A percentile compares a stretch with the other conserved stretches of the same genome.
These are phyloP conservation scores for Daldinia vernicosa DNA, from an alignment of 495 filamentous ascomycete genomes.

Conservation along the genomic window DNA sequence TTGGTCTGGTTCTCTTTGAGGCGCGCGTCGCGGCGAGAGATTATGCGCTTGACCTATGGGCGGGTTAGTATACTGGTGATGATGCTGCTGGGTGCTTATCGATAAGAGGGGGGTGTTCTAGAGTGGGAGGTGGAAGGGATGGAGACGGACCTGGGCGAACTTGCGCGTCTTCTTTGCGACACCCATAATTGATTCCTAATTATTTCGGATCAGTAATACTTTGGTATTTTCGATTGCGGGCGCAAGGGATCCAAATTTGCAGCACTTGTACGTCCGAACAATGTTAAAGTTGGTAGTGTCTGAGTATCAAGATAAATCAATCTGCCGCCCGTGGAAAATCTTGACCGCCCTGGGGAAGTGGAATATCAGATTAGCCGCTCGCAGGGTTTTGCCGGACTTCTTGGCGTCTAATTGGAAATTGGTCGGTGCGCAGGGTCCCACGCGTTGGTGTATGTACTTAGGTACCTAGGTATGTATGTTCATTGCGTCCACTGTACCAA, in stretches of 20 bases:
- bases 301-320: constrained; percentile 4
- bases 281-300: neutral
- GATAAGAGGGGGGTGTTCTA: constrained; percentile 21
- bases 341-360: constrained; percentile 40
- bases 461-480: neutral
- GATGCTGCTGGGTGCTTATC: constrained; percentile 27
- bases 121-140: neutral
- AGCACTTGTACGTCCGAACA: neutral
- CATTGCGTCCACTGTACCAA: neutral
- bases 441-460: neutral
- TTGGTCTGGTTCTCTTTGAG: constrained; percentile 64
- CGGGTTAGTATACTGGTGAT: too few relatives aligned
- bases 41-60: constrained; percentile 66
- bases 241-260: neutral
- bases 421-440: constrained; percentile 22
- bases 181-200: constrained; percentile 59
- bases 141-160: constrained; percentile 51
- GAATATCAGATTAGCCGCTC: constrained; percentile 37
- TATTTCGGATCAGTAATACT: neutral
- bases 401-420: constrained; percentile 1
- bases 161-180: constrained; percentile 71
- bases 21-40: constrained; percentile 69
- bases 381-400: neutral
- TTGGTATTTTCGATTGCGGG: too few relatives aligned
- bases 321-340: constrained; percentile 39